These are phyloP conservation scores for Cryptosporidium tyzzeri DNA, from an alignment of 169 alveolate species.

Conservation along the genomic window DNA sequence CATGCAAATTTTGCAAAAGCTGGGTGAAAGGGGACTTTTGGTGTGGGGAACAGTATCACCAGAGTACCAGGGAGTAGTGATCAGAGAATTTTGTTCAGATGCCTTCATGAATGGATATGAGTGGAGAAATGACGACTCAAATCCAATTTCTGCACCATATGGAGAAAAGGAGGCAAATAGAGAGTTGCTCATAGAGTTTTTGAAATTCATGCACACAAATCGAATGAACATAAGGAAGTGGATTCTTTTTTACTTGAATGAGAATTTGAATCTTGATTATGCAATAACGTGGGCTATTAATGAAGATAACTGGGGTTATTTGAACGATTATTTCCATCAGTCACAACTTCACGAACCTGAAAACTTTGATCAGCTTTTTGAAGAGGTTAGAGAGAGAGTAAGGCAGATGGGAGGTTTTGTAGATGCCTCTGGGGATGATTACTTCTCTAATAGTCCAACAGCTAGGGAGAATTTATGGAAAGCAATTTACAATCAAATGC, in stretches of 20 bases:
- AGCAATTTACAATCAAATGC: slow-evolving; percentile 60
- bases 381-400: slow-evolving; percentile 66
- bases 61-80: slow-evolving; percentile 57
- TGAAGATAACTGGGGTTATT: slow-evolving; percentile 68
- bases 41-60: slow-evolving; percentile 75
- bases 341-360: slow-evolving; percentile 64
- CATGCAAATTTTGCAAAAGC: slow-evolving; percentile 8
- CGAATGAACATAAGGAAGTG: slow-evolving; percentile 59
- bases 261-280: slow-evolving; percentile 42
- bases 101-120: slow-evolving; percentile 63
- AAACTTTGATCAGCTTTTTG: slow-evolving; percentile 44
- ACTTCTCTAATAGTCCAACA: slow-evolving; percentile 2
- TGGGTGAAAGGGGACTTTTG: slow-evolving; percentile 35
- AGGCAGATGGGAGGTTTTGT: slow-evolving; percentile 75
- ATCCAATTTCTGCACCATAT: slow-evolving; percentile 40
- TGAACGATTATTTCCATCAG: slow-evolving; percentile 35
- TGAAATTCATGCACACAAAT: slow-evolving; percentile 43
- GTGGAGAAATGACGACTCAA: neutral
- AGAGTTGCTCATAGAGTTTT: slow-evolving; percentile 51
- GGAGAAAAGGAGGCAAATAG: slow-evolving; percentile 57
- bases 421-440: slow-evolving; percentile 19
- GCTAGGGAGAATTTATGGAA: slow-evolving; percentile 65
- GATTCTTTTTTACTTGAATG: slow-evolving; percentile 59
- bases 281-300: slow-evolving; percentile 67
- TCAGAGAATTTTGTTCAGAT: slow-evolving; percentile 64